Evolutionary conservation across 805 yeast genomes (phyloP), one percentile per base, ranked within the genome.

Genomic region (Saccharomycopsis vini): DNA sequence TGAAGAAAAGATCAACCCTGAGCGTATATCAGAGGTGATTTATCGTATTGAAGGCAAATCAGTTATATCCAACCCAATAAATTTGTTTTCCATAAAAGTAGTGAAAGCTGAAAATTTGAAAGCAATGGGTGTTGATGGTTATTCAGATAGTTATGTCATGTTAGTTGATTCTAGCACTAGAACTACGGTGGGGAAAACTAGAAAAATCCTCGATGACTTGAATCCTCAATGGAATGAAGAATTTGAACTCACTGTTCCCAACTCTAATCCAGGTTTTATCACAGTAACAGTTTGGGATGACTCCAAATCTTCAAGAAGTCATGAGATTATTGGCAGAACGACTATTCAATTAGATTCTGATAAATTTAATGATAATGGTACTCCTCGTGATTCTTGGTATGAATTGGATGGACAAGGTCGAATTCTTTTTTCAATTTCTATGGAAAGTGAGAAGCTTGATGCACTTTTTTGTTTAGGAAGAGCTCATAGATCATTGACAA

Each of bases 201-300:
- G 84, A 52, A 72, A 79, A 0, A 66, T 83, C 3, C 66, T 69
- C 24, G 74, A 74, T 43, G 74, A 79, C 3, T 62, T 72, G 28
- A 77, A 78, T 53, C 96, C 97, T 0, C 74, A 72, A 13, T 90
- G 94, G 94, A 84, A 85, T 54, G 95, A 89, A 63, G 84, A 82
- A 45, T 85, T 87, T 57, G 95, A 87, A 58, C 46, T 63, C 22
- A 62, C 56, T 26, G 54, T 68, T 3, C 60, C 62, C 0, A 67
- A 71, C 0, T 61, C 67, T 19, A 60, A 70, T 2, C 56, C 72
- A 2, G 62, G 70, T 30, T 67, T 75, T 22, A 51, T 82, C 1
- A 70, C 77, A 2, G 72, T 77, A 1, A 78, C 81, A 1, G 73
- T 84, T 0, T 85, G 95, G 94, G 81, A 80, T 54, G 81, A 76